Evolutionary conservation across 768 basidiomycete genomes (phyloP).

Genomic region (Mycena polygramma): DNA sequence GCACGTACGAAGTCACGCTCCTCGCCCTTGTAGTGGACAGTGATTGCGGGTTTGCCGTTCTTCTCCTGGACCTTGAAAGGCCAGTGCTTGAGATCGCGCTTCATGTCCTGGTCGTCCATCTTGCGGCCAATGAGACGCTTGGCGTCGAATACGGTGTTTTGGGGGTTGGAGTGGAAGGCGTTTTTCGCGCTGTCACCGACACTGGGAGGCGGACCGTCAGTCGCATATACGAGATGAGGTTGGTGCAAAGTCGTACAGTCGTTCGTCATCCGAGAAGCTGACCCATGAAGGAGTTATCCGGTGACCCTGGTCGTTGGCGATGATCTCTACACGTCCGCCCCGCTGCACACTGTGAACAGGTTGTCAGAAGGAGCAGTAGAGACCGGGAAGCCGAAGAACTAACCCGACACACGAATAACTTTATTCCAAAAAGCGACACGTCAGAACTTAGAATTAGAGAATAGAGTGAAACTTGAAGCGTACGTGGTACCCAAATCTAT

Average conservation of each 20-base stretch:
- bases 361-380: constrained; percentile 9
- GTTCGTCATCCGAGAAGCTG: constrained; percentile 82
- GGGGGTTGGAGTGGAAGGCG: constrained; percentile 90
- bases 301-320: constrained; percentile 91
- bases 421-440: constrained; percentile 38
- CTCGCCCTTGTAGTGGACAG: constrained; percentile 84
- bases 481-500: constrained; percentile 94
- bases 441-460: constrained; percentile 38
- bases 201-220: constrained; percentile 48
- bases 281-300: constrained; percentile 94
- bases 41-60: constrained; percentile 83
- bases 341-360: constrained; percentile 74
- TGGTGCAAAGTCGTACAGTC: constrained; percentile 60
- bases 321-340: constrained; percentile 89
- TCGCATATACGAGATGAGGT: background rate
- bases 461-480: constrained; percentile 33
- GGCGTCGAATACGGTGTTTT: constrained; percentile 96
- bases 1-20: constrained; percentile 83
- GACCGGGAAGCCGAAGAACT: constrained; percentile 44
- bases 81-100: constrained; percentile 92
- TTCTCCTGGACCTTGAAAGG: constrained; percentile 88
- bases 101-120: constrained; percentile 82
- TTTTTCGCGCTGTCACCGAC: constrained; percentile 99
- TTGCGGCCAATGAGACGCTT: constrained; percentile 95
- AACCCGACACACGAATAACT: constrained; percentile 98